Base-by-base conservation (phyloP, 495 filamentous ascomycete genomes). In the Xylaria palmicola region DNA sequence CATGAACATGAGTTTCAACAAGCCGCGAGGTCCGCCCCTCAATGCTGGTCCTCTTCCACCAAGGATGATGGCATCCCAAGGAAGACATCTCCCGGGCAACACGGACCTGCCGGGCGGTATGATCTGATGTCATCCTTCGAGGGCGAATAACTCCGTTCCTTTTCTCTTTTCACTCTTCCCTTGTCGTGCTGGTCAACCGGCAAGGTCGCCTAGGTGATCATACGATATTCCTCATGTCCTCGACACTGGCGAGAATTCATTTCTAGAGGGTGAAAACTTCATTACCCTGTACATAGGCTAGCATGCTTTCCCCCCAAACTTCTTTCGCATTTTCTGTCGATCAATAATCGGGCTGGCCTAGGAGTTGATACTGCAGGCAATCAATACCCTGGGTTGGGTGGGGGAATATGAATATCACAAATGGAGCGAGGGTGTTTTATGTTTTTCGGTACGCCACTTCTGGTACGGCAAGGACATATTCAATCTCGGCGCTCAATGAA, bases 91-190 rank as follows among this genome's bases (percentile, higher is more conserved):
- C 57, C 36, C 69, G 64, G 66, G 68, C 24, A 47, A 62, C 29
- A 69, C 69, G 61, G 67, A 65, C 2, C 22, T 74, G 26, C 78
- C 78, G 0, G 77, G 76, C 5, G 79, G 79, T 27, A 77, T 81
- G 78, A 76, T 81, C 57, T 80, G 59, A 71, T 39, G 26, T 24
- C 29, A 10, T n/a, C 24, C 15, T 20, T 1, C 10, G 10, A 43
- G 15, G 27, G 20, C 19, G 45, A 29, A 17, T 20, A 27, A n/a
- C 29, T 34, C 26, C 27, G n/a, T n/a, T n/a, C n/a, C n/a, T n/a
- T n/a, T n/a, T n/a, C n/a, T n/a, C n/a, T n/a, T n/a, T n/a, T n/a
- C n/a, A n/a, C n/a, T n/a, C n/a, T n/a, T n/a, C n/a, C n/a, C n/a
- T n/a, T n/a, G n/a, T n/a, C n/a, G n/a, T n/a, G n/a, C n/a, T 22